phyloP scores from a whole-genome alignment of 2,329 filamentous ascomycete genomes.

The Endoconidiophora laricicola region DNA sequence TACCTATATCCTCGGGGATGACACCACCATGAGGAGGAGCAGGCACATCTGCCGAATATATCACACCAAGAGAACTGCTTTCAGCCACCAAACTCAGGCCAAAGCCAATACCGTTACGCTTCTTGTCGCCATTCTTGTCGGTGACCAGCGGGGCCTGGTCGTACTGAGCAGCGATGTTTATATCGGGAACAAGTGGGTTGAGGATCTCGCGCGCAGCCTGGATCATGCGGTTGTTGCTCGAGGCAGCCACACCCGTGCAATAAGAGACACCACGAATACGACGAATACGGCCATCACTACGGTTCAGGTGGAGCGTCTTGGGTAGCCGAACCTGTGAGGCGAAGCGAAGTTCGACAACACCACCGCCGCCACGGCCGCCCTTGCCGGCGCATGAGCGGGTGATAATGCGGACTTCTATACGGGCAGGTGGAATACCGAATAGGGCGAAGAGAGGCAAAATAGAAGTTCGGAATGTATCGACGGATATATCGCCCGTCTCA shows the following conservation, averaged over 20 bases:
- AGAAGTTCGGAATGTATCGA: slow-evolving; percentile 85
- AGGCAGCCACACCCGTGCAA: slow-evolving; percentile 75
- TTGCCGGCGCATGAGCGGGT: slow-evolving; percentile 62
- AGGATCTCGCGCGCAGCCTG: slow-evolving; percentile 73
- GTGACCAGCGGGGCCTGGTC: slow-evolving; percentile 45
- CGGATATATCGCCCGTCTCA: slow-evolving; percentile 67
- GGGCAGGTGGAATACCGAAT: slow-evolving; percentile 66
- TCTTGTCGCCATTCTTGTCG: slow-evolving; percentile 36
- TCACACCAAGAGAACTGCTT: slow-evolving; percentile 59
- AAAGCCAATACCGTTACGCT: slow-evolving; percentile 72
- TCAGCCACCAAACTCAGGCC: slow-evolving; percentile 83
- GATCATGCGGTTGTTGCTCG: slow-evolving; percentile 92
- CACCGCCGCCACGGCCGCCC: slow-evolving; percentile 64
- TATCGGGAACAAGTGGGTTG: slow-evolving; percentile 72
- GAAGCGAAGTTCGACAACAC: slow-evolving; percentile 85
- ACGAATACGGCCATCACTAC: slow-evolving; percentile 72
- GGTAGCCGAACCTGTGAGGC: slow-evolving; percentile 85
- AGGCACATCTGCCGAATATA: slow-evolving; percentile 76
- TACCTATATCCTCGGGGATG: slow-evolving; percentile 80
- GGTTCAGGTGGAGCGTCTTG: slow-evolving; percentile 76
- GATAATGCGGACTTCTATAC: slow-evolving; percentile 73
- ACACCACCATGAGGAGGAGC: slow-evolving; percentile 62
- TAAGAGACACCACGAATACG: slow-evolving; percentile 86
- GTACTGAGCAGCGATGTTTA: slow-evolving; percentile 73
- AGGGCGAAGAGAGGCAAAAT: slow-evolving; percentile 77